Evolutionary conservation across 2,329 filamentous ascomycete genomes (phyloP), one percentile per base, ranked within the genome.

Genomic region (Coniosporium uncinatum): DNA sequence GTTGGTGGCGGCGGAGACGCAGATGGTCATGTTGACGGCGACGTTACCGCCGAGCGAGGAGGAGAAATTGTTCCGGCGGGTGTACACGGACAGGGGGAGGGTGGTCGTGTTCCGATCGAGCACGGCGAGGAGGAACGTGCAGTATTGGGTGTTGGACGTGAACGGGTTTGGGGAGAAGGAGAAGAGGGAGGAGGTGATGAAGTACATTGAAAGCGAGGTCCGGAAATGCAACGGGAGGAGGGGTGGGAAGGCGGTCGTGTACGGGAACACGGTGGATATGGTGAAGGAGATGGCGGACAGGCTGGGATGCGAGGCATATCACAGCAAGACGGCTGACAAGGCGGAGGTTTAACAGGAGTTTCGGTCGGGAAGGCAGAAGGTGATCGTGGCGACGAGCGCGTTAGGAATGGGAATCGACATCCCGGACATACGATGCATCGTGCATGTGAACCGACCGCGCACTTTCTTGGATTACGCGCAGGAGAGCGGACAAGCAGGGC

Each of bases 21-120:
- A 53, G 49, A 50, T 55, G 17, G 52, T 53, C 11, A 36, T 49
- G 16, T 46, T 55, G 32, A 55, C 40, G 41, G 51, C 40, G 36
- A 53, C 41, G 33, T 46, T 55, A 22, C 50, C 39, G 36, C 51
- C 42, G 20, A 48, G 42, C 18, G 39, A 51, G 31, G 44, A 53
- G 41, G n/a, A n/a, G n/a, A n/a, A 22, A 36, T 50, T 42, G 42
- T 52, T 21, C 45, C 38, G 20, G 11, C 36, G 32, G 27, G 39
- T 36, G 50, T 51, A 16, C 22, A 46, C 34, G 36, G 45, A 27
- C 21, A 40, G 22, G 20, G 34, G 36, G 46, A 49, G 14, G 22
- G 46, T 22, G n/a, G 43, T 49, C 21, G 34, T 32, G 16, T 24
- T 48, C 19, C 39, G 42, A 8, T 32, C 29, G n/a, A 17, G 18